Conservation (phyloP, 345 rosid genomes). For the Hevea brasiliensis region DNA sequence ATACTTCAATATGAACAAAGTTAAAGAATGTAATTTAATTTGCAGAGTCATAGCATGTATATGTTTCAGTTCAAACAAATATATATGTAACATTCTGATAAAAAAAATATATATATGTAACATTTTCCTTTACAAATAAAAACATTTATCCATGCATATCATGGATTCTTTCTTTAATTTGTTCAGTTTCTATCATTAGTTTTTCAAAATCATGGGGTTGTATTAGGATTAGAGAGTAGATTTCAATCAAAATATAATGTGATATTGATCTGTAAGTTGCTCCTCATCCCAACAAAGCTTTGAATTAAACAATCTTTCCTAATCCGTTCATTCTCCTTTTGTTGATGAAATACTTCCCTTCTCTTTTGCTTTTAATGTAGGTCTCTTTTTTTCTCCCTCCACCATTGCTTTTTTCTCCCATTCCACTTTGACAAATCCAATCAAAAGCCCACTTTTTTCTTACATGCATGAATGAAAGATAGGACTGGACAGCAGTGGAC, state of each 20-base stretch:
- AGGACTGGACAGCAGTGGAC: constrained; percentile 30
- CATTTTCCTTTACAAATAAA: too few species aligned
- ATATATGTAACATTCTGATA: too few species aligned
- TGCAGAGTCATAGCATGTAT: too few species aligned
- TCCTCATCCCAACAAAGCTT: constrained; percentile 28
- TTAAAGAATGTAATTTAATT: too few species aligned
- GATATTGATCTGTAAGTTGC: neutral
- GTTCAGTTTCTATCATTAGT: neutral
- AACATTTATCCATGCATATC: too few species aligned
- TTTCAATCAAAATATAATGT: neutral
- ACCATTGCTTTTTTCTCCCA: neutral
- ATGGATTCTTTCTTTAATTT: too few species aligned
- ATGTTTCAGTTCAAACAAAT: too few species aligned
- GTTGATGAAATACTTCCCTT: constrained; percentile 26
- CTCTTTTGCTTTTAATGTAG: constrained; percentile 25
- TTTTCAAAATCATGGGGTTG: neutral
- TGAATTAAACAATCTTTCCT: constrained; percentile 7
- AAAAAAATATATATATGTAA: too few species aligned
- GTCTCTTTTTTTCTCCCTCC: constrained; percentile 15
- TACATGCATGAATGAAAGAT: constrained; percentile 9
- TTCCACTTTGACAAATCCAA: constrained; percentile 34
- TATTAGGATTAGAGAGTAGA: neutral
- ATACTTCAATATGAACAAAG: too few species aligned
- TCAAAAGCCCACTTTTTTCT: constrained; percentile 34
- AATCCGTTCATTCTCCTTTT: constrained; percentile 14